Percentiles rank a stretch among this genome's conserved stretches.
phyloP scores from a whole-genome alignment of 2,329 filamentous ascomycete genomes.

The Ceratocystis variospora region DNA sequence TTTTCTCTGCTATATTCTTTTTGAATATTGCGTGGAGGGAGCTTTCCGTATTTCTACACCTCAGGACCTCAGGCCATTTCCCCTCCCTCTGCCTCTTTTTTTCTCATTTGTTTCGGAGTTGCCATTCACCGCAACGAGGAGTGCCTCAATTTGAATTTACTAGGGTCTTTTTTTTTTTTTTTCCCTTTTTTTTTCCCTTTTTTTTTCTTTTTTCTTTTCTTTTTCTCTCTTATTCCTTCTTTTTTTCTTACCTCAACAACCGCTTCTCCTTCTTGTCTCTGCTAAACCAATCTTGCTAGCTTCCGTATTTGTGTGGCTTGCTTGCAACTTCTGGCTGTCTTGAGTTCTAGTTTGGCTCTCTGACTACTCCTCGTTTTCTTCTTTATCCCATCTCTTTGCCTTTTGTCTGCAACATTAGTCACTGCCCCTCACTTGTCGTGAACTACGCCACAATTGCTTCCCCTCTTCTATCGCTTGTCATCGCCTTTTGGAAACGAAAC shows the following conservation, averaged over 20 bases:
- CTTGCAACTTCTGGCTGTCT: neutral
- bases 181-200: neutral
- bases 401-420: neutral
- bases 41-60: neutral
- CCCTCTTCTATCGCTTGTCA: neutral
- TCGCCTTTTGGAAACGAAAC: neutral
- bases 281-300: neutral
- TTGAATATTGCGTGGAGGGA: neutral
- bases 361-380: neutral
- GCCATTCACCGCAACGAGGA: conserved; percentile 1
- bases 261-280: neutral
- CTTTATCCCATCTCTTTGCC: neutral
- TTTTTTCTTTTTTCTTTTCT: too few species aligned
- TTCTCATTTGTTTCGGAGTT: neutral
- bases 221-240: too few species aligned
- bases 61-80: neutral
- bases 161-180: neutral
- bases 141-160: conserved; percentile 6
- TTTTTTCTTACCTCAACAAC: neutral
- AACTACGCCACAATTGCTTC: neutral
- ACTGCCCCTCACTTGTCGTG: neutral
- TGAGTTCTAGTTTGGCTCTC: neutral
- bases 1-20: neutral
- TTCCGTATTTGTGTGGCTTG: neutral
- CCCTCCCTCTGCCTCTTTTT: neutral